Percentiles rank a stretch among this genome's conserved stretches.
Evolutionary conservation across 129 eudicot genomes (phyloP).

Genomic region (carrot (Daucus carota)): DNA sequence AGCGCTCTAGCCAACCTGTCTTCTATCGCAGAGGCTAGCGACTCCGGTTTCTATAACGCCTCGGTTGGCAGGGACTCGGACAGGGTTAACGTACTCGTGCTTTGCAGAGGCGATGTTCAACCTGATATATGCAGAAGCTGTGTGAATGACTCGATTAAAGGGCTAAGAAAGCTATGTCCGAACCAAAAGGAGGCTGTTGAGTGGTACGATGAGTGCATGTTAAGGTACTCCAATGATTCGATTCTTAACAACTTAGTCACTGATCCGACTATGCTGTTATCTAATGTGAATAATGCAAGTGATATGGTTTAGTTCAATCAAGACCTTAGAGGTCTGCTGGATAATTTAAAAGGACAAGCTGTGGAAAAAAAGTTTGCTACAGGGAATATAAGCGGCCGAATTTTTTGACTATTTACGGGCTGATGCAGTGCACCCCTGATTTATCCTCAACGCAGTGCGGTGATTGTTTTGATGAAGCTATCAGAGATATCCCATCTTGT

Average conservation of each 20-base stretch:
- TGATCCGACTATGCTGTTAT: not conserved
- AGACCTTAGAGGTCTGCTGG: slow-evolving; percentile 10
- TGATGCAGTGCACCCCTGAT: slow-evolving; percentile 40
- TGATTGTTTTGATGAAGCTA: slow-evolving; percentile 9
- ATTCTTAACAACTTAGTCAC: not conserved
- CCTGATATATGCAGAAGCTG: slow-evolving; percentile 21
- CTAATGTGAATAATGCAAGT: not conserved
- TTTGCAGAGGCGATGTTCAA: slow-evolving; percentile 39
- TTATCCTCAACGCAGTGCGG: slow-evolving; percentile 13
- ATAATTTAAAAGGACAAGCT: slow-evolving; percentile 11
- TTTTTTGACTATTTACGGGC: slow-evolving; percentile 17
- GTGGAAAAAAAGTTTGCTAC: slow-evolving; percentile 23
- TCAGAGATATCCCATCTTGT: not conserved
- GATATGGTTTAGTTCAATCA: slow-evolving; percentile 7
- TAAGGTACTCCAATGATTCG: slow-evolving; percentile 26
- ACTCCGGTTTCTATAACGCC: slow-evolving; percentile 20
- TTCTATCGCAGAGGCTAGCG: not conserved
- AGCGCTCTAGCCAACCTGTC: not conserved
- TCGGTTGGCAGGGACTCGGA: slow-evolving; percentile 16
- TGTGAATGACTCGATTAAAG: slow-evolving; percentile 9
- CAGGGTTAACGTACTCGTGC: slow-evolving; percentile 23
- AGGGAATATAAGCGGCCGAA: slow-evolving; percentile 4
- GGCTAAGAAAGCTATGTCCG: slow-evolving; percentile 19
- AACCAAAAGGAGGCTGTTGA: slow-evolving; percentile 27
- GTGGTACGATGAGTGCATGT: slow-evolving; percentile 22